These are phyloP conservation scores for Stellera chamaejasme DNA, from an alignment of 345 rosid genomes.

Conservation along the genomic window DNA sequence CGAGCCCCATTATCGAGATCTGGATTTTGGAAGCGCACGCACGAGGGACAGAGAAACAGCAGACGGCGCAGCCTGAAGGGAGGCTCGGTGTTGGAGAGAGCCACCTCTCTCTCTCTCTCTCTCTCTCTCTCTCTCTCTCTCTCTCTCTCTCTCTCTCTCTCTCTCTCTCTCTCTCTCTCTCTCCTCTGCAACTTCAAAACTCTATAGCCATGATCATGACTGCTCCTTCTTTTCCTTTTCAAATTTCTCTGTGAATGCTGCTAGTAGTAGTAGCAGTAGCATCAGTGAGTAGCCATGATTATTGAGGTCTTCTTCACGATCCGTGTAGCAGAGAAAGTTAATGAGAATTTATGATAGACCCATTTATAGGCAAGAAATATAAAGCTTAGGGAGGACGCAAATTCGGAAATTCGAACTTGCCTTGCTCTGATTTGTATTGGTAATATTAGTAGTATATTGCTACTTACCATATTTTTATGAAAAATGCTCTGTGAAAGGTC, in stretches of 20 bases:
- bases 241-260: background rate
- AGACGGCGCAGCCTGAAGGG: slow-evolving; percentile 26
- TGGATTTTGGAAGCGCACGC: slow-evolving; percentile 30
- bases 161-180: slow-evolving; percentile 2
- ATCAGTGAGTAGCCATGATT: background rate
- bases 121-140: slow-evolving; percentile 2
- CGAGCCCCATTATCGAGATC: slow-evolving; percentile 29
- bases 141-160: slow-evolving; percentile 1
- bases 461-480: too few species aligned
- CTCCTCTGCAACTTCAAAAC: background rate
- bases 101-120: slow-evolving; percentile 2
- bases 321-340: slow-evolving; percentile 7
- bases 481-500: too few species aligned
- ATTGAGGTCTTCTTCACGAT: background rate
- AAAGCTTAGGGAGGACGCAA: slow-evolving; percentile 1
- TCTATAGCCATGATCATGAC: too few species aligned
- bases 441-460: too few species aligned
- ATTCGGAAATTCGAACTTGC: background rate
- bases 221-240: background rate
- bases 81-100: slow-evolving; percentile 12
- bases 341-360: background rate
- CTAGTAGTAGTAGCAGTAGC: background rate
- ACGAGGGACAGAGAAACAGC: slow-evolving; percentile 8
- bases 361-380: slow-evolving; percentile 5
- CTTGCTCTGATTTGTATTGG: too few species aligned